Conservation (phyloP, 202 grass and related monocot genomes). For the Setaria viridis region DNA sequence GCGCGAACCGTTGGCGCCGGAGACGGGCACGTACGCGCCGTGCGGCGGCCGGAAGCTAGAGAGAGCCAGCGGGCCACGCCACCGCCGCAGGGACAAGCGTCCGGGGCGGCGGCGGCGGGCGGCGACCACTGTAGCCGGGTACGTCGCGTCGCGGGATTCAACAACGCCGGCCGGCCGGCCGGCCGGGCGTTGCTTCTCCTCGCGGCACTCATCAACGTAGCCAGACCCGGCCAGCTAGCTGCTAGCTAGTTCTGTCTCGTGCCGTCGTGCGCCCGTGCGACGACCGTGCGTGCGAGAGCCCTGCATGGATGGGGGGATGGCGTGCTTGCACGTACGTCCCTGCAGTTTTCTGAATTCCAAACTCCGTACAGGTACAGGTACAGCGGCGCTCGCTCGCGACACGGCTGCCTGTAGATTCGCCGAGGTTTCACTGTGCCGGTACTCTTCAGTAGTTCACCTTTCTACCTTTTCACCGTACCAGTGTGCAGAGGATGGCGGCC, state of each 20-base stretch:
- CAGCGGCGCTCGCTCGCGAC: neutral
- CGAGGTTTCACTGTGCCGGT: neutral
- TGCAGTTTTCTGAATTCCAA: neutral
- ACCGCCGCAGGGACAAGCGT: neutral
- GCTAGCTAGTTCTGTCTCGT: neutral
- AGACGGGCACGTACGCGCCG: neutral
- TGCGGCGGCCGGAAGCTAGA: neutral
- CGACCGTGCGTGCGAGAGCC: neutral
- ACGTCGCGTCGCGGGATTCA: constrained; percentile 8
- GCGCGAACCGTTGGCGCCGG: neutral
- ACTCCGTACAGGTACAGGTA: neutral
- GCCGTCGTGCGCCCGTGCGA: neutral
- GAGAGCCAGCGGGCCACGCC: neutral
- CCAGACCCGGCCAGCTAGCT: neutral
- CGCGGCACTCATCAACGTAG: neutral
- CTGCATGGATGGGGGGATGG: too few relatives aligned
- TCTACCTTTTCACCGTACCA: constrained; percentile 4
- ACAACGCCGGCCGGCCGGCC: neutral
- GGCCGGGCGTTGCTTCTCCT: neutral
- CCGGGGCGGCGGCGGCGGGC: too few relatives aligned
- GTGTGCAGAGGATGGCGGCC: neutral
- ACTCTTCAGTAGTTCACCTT: neutral
- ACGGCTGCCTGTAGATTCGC: neutral
- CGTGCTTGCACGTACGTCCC: neutral
- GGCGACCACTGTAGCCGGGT: constrained; percentile 1